phyloP scores from a whole-genome alignment of 1,284 basidiomycete genomes.

The Apiotrichum akiyoshidainum region DNA sequence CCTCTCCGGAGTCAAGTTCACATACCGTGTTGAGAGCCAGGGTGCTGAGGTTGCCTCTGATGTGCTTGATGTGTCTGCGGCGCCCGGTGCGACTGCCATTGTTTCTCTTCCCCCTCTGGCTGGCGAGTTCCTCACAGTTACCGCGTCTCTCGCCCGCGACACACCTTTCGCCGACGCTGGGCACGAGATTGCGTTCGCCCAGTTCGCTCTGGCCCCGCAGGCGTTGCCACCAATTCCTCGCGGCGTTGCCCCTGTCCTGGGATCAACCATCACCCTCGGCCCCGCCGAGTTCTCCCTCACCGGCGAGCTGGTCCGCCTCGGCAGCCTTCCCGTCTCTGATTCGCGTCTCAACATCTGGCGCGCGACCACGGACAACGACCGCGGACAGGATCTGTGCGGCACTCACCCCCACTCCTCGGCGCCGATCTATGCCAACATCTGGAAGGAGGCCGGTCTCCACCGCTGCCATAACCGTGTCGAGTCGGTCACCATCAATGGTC shows the following conservation, averaged over 20 bases:
- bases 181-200: slow-evolving; percentile 22
- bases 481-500: too few species aligned
- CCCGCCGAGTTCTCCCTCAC: slow-evolving; percentile 17
- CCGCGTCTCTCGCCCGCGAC: slow-evolving; percentile 4
- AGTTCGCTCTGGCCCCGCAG: not conserved
- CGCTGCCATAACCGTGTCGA: not conserved
- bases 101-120: slow-evolving; percentile 3
- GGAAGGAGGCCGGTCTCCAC: slow-evolving; percentile 18
- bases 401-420: not conserved
- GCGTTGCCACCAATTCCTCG: too few species aligned
- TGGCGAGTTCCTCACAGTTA: slow-evolving; percentile 3
- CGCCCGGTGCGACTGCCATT: not conserved
- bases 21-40: slow-evolving; percentile 16
- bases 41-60: slow-evolving; percentile 6
- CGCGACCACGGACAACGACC: slow-evolving; percentile 30
- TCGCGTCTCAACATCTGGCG: slow-evolving; percentile 23
- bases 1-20: slow-evolving; percentile 8
- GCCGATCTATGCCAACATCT: not conserved
- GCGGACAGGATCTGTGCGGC: too few species aligned
- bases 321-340: slow-evolving; percentile 1
- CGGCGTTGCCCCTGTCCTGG: not conserved
- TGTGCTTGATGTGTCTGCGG: slow-evolving; percentile 2
- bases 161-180: slow-evolving; percentile 17
- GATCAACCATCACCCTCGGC: slow-evolving; percentile 10
- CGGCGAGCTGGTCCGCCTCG: slow-evolving; percentile 20